Conservation (phyloP, 108 stramenopile species). For the Poteriospumella lacustris region DNA sequence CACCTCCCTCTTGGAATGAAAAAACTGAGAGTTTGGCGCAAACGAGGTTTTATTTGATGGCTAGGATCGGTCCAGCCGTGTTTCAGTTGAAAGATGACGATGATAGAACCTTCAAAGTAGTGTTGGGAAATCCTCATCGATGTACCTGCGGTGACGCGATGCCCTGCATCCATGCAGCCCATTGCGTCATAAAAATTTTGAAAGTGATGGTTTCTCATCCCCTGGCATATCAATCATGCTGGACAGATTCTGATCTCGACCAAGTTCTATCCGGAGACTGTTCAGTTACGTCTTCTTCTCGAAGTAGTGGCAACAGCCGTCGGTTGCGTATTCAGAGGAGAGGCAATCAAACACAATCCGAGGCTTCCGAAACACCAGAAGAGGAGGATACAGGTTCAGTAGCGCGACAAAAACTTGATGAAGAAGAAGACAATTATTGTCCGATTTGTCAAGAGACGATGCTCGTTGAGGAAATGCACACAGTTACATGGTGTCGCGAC, state of each 20-base stretch:
- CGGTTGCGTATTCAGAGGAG: not conserved
- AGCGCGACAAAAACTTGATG: not conserved
- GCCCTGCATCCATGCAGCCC: not conserved
- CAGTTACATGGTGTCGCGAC: not conserved
- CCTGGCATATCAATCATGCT: not conserved
- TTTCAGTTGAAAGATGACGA: not conserved
- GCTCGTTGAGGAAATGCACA: not conserved
- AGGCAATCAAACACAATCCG: not conserved
- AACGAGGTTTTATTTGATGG: not conserved
- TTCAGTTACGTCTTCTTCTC: not conserved
- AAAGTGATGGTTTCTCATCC: not conserved
- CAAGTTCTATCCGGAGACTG: not conserved
- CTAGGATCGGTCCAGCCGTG: not conserved
- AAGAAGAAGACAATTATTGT: not conserved
- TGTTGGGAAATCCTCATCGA: not conserved
- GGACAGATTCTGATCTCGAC: not conserved
- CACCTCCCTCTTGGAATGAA: not conserved
- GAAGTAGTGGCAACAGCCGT: not conserved
- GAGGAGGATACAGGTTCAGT: not conserved
- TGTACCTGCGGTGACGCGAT: not conserved
- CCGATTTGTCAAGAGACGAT: constrained; percentile 12
- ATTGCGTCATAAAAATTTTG: constrained; percentile 4
- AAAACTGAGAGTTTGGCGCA: not conserved
- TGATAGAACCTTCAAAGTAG: not conserved
- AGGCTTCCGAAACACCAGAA: too few species aligned